Conservation (phyloP, 2,329 filamentous ascomycete genomes). For the Amphichorda felina region DNA sequence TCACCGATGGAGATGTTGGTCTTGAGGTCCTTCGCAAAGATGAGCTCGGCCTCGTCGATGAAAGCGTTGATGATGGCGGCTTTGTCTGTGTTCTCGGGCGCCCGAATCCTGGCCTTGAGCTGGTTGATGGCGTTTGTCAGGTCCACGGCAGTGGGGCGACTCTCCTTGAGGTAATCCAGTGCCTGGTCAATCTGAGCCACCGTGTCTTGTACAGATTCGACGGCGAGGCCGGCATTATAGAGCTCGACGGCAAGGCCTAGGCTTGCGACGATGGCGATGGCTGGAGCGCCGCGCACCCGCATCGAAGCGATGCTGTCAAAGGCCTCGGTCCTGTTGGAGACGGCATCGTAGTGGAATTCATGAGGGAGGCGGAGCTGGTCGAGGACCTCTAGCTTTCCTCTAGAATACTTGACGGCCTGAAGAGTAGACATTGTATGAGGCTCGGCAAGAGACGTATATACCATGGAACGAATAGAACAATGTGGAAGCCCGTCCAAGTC, state of each 20-base stretch:
- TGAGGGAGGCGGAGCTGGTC: slow-evolving; percentile 78
- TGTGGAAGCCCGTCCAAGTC: too few species aligned
- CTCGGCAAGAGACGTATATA: too few species aligned
- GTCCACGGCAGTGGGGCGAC: slow-evolving; percentile 89
- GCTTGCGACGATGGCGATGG: slow-evolving; percentile 95
- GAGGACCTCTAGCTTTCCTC: slow-evolving; percentile 63
- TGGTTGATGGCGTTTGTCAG: slow-evolving; percentile 80
- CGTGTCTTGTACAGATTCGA: slow-evolving; percentile 38
- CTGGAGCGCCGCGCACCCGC: slow-evolving; percentile 70
- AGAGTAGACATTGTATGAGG: slow-evolving; percentile 53
- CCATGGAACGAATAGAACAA: too few species aligned
- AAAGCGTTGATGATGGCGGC: slow-evolving; percentile 55
- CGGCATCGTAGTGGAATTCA: slow-evolving; percentile 64
- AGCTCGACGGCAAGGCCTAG: slow-evolving; percentile 82
- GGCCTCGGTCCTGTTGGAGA: slow-evolving; percentile 60
- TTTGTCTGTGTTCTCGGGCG: slow-evolving; percentile 28
- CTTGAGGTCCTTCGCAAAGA: slow-evolving; percentile 74
- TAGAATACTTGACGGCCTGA: slow-evolving; percentile 66
- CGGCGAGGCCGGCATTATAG: slow-evolving; percentile 34
- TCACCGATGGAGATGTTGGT: slow-evolving; percentile 82
- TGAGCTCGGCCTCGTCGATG: slow-evolving; percentile 69
- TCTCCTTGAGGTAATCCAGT: slow-evolving; percentile 77
- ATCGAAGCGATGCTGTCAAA: slow-evolving; percentile 77
- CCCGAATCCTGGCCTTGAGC: slow-evolving; percentile 53
- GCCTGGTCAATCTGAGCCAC: slow-evolving; percentile 63